A percentile compares a stretch with the other conserved stretches of the same genome.
These are phyloP conservation scores for Triadica sebifera DNA, from an alignment of 345 rosid genomes.

Conservation along the genomic window DNA sequence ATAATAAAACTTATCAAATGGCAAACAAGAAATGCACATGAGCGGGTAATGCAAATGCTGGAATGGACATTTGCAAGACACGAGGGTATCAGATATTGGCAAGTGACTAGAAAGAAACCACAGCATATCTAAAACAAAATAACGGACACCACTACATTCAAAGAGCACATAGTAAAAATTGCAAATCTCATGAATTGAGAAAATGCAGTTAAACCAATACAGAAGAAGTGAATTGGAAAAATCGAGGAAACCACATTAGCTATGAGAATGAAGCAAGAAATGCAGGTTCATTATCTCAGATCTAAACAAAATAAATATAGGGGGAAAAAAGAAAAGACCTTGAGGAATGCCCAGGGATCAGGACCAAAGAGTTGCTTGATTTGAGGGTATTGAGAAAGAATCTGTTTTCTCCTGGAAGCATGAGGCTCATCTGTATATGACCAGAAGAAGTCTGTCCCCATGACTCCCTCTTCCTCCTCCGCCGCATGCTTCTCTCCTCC, in stretches of 20 bases:
- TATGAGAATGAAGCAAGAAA: background rate
- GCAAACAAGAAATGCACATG: background rate
- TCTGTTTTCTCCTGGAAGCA: slow-evolving; percentile 70
- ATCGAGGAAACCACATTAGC: background rate
- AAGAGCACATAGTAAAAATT: background rate
- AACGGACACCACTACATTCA: background rate
- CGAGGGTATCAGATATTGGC: background rate
- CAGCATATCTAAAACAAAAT: background rate
- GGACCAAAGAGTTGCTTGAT: slow-evolving; percentile 84
- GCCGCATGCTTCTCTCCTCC: slow-evolving; percentile 31
- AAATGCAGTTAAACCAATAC: background rate
- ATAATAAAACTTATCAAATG: background rate
- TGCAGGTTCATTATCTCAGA: background rate
- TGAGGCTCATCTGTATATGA: slow-evolving; percentile 93
- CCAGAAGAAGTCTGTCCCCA: slow-evolving; percentile 90
- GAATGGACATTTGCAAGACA: background rate
- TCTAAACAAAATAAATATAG: background rate
- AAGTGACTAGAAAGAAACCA: too few relatives aligned
- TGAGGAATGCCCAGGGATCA: slow-evolving; percentile 66
- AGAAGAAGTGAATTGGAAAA: background rate
- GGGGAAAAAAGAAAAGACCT: slow-evolving; percentile 39
- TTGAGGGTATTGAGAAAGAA: slow-evolving; percentile 85
- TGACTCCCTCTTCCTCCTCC: slow-evolving; percentile 43
- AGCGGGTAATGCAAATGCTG: background rate
- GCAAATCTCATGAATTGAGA: background rate